Percentiles rank a stretch among this genome's conserved stretches.
phyloP scores from a whole-genome alignment of 176 grass and related monocot genomes.

The Juncus inflexus region DNA sequence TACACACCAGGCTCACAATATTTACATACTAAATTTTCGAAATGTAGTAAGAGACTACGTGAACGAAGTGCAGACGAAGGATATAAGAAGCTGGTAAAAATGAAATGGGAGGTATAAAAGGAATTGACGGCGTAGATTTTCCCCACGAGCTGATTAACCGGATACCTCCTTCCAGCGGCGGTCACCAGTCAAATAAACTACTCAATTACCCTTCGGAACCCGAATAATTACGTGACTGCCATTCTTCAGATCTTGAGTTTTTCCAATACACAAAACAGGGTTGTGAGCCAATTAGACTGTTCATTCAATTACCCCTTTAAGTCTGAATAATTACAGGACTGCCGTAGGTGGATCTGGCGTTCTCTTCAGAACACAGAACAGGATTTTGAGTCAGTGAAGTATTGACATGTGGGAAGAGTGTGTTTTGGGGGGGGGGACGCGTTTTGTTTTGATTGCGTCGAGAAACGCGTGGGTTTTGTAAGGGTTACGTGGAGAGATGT shows the following conservation, averaged over 20 bases:
- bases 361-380: background rate
- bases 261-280: background rate
- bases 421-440: background rate
- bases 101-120: background rate
- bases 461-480: slow-evolving; percentile 12
- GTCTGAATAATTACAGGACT: too few relatives aligned
- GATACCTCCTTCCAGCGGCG: background rate
- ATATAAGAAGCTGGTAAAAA: background rate
- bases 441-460: background rate
- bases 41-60: too few relatives aligned
- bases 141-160: background rate
- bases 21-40: too few relatives aligned
- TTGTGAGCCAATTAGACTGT: background rate
- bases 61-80: too few relatives aligned
- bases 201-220: too few relatives aligned
- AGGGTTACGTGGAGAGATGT: slow-evolving; percentile 5
- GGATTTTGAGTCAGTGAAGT: background rate
- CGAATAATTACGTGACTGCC: too few relatives aligned
- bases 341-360: background rate
- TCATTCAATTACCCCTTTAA: too few relatives aligned
- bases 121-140: slow-evolving; percentile 29
- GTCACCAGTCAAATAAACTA: background rate
- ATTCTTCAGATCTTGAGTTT: background rate
- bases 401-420: background rate
- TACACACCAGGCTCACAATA: too few relatives aligned